Evolutionary conservation across 2,329 filamentous ascomycete genomes (phyloP), one percentile per base, ranked within the genome.

Genomic region (Ustulina deusta): DNA sequence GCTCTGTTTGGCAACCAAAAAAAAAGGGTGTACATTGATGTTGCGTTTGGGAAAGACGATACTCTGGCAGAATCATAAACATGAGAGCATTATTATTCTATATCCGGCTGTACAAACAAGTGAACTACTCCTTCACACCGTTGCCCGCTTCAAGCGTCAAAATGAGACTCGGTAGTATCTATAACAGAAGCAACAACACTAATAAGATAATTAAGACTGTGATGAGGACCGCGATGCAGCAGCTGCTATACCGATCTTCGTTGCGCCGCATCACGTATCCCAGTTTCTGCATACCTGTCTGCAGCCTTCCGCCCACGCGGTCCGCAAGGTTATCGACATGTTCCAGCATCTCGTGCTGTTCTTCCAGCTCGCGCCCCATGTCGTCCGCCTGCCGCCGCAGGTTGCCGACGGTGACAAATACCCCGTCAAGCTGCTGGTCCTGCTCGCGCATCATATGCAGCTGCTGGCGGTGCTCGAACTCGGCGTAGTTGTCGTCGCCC

Each of bases 301-400:
- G 89, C 75, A 99, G 81, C 77, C 96, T 90, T 1, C 93, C 92
- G 15, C 93, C 92, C 1, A 99, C 94, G 38, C 95, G 87, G 79
- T 98, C 94, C 3, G 93, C 93, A 64, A 97, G 84, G 34, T 85
- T 87, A 80, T 98, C 95, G 46, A 97, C 91, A 60, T 92, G 90
- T 70, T 96, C 90, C 65, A 99, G 85, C 87, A 98, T 91, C 79
- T 94, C 93, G 25, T 87, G 87, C 84, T 99, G 96, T 82, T 99
- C 96, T 81, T 97, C 97, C 52, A 99, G 84, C 83, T 99, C 96
- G 65, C 95, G 86, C 1, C 96, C 95, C 95, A 99, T 99, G 74
- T 94, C 93, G 80, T 97, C 91, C 1, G 96, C 97, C 84, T 98
- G 96, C 77, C 91, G 86, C 63, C 95, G 86, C 77, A 99, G 81